A percentile compares a stretch with the other conserved stretches of the same genome.
Conservation (phyloP, 2,329 filamentous ascomycete species). For the Leptographium galeiforme region DNA sequence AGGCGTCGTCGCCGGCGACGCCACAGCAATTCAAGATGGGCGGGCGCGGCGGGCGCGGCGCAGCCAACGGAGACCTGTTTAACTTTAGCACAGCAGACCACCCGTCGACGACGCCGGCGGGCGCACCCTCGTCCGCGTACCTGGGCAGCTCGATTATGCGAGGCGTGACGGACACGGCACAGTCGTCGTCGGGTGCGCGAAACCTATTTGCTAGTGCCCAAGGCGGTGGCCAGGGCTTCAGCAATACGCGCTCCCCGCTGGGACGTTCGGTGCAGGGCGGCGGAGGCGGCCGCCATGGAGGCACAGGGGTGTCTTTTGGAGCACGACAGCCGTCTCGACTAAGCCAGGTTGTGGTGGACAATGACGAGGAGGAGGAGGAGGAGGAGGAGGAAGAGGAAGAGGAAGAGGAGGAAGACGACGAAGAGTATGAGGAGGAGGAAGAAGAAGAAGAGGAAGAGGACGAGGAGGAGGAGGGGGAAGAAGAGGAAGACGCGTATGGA, state of each 20-base stretch:
- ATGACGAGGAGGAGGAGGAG: conserved; percentile 24
- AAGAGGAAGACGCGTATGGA: conserved; percentile 18
- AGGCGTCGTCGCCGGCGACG: conserved; percentile 9
- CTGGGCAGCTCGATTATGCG: conserved; percentile 41
- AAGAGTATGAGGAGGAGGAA: conserved; percentile 22
- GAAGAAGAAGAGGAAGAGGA: conserved; percentile 24
- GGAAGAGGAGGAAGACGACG: conserved; percentile 23
- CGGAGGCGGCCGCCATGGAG: neutral
- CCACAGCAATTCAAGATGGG: neutral
- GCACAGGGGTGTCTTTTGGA: neutral
- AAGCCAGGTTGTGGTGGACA: conserved; percentile 28
- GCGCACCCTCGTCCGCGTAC: conserved; percentile 39
- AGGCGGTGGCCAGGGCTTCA: neutral
- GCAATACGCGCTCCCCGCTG: conserved; percentile 21
- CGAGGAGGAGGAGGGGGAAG: conserved; percentile 14
- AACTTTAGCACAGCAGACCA: conserved; percentile 23
- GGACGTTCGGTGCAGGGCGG: conserved; percentile 31
- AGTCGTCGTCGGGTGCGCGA: conserved; percentile 1
- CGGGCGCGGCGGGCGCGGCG: neutral
- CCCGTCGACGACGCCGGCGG: conserved; percentile 40
- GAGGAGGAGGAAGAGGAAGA: conserved; percentile 25
- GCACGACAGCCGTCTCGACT: conserved; percentile 34
- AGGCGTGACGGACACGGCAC: conserved; percentile 13
- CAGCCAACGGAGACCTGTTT: conserved; percentile 17
- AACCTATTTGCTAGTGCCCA: conserved; percentile 3